Conservation (phyloP, 352 stramenopile genomes). For the Paralagenidium karlingii region DNA sequence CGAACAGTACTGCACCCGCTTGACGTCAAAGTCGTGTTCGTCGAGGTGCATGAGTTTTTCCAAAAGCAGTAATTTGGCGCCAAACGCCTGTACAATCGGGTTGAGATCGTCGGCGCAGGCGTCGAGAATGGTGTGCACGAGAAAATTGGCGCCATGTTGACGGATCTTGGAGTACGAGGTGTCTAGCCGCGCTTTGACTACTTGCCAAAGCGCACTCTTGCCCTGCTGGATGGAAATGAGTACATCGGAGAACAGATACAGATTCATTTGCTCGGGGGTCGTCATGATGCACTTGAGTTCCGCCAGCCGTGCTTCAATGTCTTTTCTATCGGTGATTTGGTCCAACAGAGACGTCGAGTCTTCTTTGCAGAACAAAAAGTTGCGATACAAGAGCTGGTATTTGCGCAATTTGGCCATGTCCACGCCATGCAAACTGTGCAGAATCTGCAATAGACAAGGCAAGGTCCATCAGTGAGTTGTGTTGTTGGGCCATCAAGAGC, state of each 20-base stretch:
- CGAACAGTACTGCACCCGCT: constrained; percentile 30
- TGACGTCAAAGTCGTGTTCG: constrained; percentile 38
- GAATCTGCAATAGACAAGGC: no score
- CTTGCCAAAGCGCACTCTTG: constrained; percentile 31
- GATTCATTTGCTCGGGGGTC: constrained; percentile 56
- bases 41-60: constrained; percentile 44
- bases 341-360: constrained; percentile 41
- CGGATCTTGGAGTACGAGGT: constrained; percentile 77
- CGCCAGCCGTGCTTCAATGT: constrained; percentile 39
- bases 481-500: no score
- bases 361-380: constrained; percentile 43
- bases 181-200: constrained; percentile 46
- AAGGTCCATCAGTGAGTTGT: no score
- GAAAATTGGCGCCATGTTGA: constrained; percentile 54
- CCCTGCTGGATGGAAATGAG: constrained; percentile 59
- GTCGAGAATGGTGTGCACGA: constrained; percentile 74
- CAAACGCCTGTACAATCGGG: constrained; percentile 60
- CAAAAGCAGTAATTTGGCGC: constrained; percentile 59
- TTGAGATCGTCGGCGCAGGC: constrained; percentile 71
- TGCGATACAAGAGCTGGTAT: constrained; percentile 66
- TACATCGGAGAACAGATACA: constrained; percentile 62
- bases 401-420: constrained; percentile 34
- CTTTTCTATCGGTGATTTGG: constrained; percentile 41
- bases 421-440: constrained; percentile 49
- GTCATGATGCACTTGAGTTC: constrained; percentile 62